Percentiles rank a stretch among this genome's conserved stretches.
phyloP scores from a whole-genome alignment of 2,329 filamentous ascomycete genomes.

The Colletotrichum navitas region DNA sequence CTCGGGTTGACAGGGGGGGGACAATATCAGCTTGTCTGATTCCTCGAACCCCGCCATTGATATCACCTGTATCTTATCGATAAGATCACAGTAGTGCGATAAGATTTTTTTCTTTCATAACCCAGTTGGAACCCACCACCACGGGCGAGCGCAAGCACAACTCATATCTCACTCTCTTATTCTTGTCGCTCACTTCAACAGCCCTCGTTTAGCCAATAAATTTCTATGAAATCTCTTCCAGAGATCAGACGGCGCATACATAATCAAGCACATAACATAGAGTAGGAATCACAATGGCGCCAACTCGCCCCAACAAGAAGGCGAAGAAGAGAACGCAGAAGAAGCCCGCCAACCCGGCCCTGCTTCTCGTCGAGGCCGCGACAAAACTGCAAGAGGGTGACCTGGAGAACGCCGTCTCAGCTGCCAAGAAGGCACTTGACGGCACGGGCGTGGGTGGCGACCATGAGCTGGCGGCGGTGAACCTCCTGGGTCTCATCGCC shows the following conservation, averaged over 20 bases:
- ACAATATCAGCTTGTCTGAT: too few species aligned
- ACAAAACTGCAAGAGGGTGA: conserved; percentile 59
- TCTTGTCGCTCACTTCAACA: conserved; percentile 13
- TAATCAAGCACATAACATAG: neutral
- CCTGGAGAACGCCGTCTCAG: conserved; percentile 54
- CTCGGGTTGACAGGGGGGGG: too few species aligned
- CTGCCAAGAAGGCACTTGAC: conserved; percentile 60
- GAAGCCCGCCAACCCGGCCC: conserved; percentile 45
- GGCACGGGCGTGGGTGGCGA: conserved; percentile 60
- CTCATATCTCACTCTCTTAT: conserved; percentile 21
- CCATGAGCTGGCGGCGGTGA: conserved; percentile 74
- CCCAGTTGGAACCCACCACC: conserved; percentile 23
- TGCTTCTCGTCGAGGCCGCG: conserved; percentile 55
- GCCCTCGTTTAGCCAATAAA: neutral
- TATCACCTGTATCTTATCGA: conserved; percentile 34
- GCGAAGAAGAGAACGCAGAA: conserved; percentile 50
- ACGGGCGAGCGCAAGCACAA: conserved; percentile 5
- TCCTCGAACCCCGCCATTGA: conserved; percentile 29
- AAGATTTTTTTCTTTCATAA: conserved; percentile 38
- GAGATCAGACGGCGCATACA: neutral
- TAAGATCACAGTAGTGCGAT: conserved; percentile 32
- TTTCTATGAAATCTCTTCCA: neutral
- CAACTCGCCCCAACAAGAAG: conserved; percentile 56
- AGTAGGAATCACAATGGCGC: conserved; percentile 52
- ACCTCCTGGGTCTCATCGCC: conserved; percentile 83